Evolutionary conservation across 306 rosid genomes (phyloP).

Genomic region (Rubus idaeus): DNA sequence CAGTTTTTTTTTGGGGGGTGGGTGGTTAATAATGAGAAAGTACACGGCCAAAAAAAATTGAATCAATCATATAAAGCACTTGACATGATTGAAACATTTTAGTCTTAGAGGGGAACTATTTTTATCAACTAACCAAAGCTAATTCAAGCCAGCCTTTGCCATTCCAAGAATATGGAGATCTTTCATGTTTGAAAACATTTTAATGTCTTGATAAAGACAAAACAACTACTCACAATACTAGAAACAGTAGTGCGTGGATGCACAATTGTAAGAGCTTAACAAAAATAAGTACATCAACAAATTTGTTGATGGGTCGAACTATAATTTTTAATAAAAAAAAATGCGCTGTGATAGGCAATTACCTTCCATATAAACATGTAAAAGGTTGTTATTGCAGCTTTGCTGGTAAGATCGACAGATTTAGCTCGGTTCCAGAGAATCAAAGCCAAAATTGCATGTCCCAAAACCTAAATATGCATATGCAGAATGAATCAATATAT

Average conservation of each 20-base stretch:
- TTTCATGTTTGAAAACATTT: neutral
- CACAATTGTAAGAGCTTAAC: neutral
- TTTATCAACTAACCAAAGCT: neutral
- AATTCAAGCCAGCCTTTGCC: neutral
- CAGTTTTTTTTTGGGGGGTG: neutral
- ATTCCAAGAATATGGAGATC: neutral
- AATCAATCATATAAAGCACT: neutral
- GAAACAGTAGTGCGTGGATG: neutral
- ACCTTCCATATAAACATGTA: slow-evolving; percentile 99
- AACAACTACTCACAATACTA: neutral
- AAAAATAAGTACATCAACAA: neutral
- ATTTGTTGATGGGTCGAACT: neutral
- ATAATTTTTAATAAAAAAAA: neutral
- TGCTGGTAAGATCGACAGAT: slow-evolving; percentile 78
- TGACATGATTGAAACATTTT: neutral
- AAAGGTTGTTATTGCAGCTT: slow-evolving; percentile 82
- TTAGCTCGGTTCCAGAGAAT: slow-evolving; percentile 76
- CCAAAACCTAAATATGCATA: slow-evolving; percentile 55
- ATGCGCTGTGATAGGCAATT: neutral
- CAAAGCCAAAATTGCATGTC: slow-evolving; percentile 65
- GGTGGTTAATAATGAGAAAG: neutral
- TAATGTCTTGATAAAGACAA: neutral
- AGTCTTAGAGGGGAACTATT: neutral
- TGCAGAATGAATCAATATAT: slow-evolving; percentile 20
- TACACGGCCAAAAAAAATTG: neutral